A percentile compares a stretch with the other conserved stretches of the same genome.
Conservation (phyloP, 2,329 filamentous ascomycete genomes). For the Ophiostoma sp. region DNA sequence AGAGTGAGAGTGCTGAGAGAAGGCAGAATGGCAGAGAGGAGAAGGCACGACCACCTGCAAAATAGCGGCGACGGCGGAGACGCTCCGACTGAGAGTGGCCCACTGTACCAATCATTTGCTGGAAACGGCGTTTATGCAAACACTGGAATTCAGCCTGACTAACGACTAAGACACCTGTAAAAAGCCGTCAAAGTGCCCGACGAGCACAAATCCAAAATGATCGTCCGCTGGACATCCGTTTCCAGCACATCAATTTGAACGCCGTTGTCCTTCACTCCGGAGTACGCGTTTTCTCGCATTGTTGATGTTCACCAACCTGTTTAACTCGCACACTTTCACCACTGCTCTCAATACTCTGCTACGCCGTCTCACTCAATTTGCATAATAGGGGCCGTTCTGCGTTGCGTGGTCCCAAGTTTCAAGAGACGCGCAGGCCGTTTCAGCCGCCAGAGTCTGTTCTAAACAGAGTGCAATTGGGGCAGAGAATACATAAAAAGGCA, state of each 20-base stretch:
- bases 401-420: constrained; percentile 17
- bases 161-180: constrained; percentile 1
- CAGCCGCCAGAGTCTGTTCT: constrained; percentile 9
- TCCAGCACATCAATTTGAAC: constrained; percentile 4
- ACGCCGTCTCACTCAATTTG: not conserved
- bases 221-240: not conserved
- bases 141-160: constrained; percentile 8
- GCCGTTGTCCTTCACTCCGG: not conserved
- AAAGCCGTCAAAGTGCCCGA: not conserved
- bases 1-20: not conserved
- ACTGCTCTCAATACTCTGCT: not conserved
- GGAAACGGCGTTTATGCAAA: not conserved
- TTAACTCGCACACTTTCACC: not conserved
- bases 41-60: not conserved
- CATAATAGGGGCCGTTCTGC: constrained; percentile 17
- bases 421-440: constrained; percentile 25
- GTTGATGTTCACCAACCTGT: not conserved
- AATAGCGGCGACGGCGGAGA: not conserved
- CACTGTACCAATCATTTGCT: not conserved
- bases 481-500: not conserved
- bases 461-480: not conserved
- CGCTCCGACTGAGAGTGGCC: not conserved
- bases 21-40: too few species aligned
- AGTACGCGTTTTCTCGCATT: not conserved
- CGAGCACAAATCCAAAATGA: not conserved